These are phyloP conservation scores for Aureobasidium lini DNA, from an alignment of 2,329 filamentous ascomycete species.

Conservation along the genomic window DNA sequence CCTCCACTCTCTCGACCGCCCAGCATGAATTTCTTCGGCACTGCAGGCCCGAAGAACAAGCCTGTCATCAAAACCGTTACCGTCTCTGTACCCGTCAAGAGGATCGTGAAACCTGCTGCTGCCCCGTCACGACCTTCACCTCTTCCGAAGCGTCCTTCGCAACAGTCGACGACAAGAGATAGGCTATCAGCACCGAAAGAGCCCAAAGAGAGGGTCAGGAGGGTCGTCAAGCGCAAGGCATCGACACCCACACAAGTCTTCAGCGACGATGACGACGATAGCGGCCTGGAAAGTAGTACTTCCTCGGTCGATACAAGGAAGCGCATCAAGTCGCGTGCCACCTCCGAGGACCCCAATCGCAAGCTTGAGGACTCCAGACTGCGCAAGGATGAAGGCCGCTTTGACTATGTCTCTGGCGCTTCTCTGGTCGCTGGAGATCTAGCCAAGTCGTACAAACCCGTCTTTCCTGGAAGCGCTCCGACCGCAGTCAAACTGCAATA, in stretches of 20 bases:
- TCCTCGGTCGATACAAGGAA: slow-evolving; percentile 27
- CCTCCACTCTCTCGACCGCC: background rate
- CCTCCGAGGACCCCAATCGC: slow-evolving; percentile 22
- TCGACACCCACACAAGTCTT: slow-evolving; percentile 26
- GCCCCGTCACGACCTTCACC: background rate
- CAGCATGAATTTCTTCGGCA: slow-evolving; percentile 15
- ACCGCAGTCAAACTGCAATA: slow-evolving; percentile 63
- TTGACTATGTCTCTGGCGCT: slow-evolving; percentile 34
- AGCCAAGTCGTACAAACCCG: slow-evolving; percentile 43
- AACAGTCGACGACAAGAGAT: background rate
- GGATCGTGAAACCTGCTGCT: background rate
- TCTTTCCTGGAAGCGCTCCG: slow-evolving; percentile 36
- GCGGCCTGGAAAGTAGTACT: slow-evolving; percentile 23
- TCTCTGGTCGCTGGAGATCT: slow-evolving; percentile 34
- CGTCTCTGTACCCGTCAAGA: slow-evolving; percentile 4
- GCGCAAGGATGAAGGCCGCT: slow-evolving; percentile 22
- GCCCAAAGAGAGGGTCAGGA: slow-evolving; percentile 15
- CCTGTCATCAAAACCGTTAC: slow-evolving; percentile 11
- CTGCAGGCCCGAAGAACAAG: slow-evolving; percentile 4
- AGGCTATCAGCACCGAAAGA: background rate
- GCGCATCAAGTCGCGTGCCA: slow-evolving; percentile 29
- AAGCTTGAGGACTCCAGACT: slow-evolving; percentile 10
- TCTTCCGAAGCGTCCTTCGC: slow-evolving; percentile 2
- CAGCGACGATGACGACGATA: slow-evolving; percentile 26
- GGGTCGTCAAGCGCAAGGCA: slow-evolving; percentile 29